A percentile compares a stretch with the other conserved stretches of the same genome.
Evolutionary conservation across 2,329 filamentous ascomycete genomes (phyloP).

Genomic region (Monosporascus sp.): DNA sequence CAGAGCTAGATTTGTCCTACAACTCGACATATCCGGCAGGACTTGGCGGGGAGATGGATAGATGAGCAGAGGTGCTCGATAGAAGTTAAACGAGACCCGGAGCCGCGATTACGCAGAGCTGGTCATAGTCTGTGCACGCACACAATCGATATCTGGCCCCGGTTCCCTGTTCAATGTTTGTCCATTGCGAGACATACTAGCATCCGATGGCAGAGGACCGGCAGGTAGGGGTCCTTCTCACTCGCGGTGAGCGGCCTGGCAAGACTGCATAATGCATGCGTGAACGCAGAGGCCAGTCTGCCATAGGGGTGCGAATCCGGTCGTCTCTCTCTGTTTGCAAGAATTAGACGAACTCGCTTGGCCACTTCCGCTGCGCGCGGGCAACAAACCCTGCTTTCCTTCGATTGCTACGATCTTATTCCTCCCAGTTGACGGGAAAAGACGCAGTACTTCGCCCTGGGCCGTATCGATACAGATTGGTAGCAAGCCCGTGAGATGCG

Average conservation of each 20-base stretch:
- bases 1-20: background rate
- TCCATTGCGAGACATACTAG: too few relatives aligned
- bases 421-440: background rate
- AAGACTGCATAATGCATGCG: too few relatives aligned
- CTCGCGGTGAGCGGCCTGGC: too few relatives aligned
- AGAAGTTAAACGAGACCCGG: background rate
- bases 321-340: background rate
- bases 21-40: background rate
- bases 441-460: too few relatives aligned
- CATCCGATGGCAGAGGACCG: too few relatives aligned
- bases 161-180: too few relatives aligned
- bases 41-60: background rate
- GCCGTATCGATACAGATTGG: too few relatives aligned
- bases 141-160: too few relatives aligned
- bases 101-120: background rate
- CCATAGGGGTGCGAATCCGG: too few relatives aligned
- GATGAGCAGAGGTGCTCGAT: background rate
- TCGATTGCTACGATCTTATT: background rate
- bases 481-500: too few relatives aligned
- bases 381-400: background rate
- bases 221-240: too few relatives aligned
- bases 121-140: background rate
- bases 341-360: background rate
- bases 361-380: background rate
- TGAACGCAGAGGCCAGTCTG: too few relatives aligned